A percentile compares a stretch with the other conserved stretches of the same genome.
phyloP scores from a whole-genome alignment of 495 filamentous ascomycete species.

The Podospora fimiseda region DNA sequence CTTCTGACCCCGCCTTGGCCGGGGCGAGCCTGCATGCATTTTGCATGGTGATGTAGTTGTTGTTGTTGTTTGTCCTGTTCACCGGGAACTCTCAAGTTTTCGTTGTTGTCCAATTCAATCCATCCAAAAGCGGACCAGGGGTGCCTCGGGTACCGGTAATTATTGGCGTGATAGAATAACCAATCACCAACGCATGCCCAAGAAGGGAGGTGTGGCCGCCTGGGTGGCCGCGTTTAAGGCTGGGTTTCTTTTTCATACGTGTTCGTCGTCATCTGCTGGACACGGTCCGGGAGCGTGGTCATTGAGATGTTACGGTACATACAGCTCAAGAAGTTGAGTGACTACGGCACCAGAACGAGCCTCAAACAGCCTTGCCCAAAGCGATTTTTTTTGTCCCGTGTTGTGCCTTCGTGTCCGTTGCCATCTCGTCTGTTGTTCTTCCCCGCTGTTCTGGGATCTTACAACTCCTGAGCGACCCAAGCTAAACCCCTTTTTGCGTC shows the following conservation, averaged over 20 bases:
- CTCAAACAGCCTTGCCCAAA: no score
- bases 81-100: background rate
- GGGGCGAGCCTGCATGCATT: no score
- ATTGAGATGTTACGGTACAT: no score
- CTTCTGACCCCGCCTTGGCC: no score
- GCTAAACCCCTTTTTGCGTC: background rate
- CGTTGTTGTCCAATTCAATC: background rate
- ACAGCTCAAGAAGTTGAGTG: no score
- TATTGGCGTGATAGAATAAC: background rate
- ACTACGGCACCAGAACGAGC: no score
- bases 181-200: background rate
- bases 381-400: no score
- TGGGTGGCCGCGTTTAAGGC: background rate
- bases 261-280: background rate
- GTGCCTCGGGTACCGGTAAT: background rate
- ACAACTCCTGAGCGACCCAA: background rate
- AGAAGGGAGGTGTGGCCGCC: background rate
- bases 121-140: no score
- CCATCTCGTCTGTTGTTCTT: no score
- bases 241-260: background rate
- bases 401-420: no score
- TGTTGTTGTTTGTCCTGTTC: background rate
- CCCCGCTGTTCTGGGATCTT: no score
- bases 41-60: background rate
- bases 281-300: background rate